phyloP scores from a whole-genome alignment of 1,139 yeast genomes.

The Scheffersomyces lignicola region DNA sequence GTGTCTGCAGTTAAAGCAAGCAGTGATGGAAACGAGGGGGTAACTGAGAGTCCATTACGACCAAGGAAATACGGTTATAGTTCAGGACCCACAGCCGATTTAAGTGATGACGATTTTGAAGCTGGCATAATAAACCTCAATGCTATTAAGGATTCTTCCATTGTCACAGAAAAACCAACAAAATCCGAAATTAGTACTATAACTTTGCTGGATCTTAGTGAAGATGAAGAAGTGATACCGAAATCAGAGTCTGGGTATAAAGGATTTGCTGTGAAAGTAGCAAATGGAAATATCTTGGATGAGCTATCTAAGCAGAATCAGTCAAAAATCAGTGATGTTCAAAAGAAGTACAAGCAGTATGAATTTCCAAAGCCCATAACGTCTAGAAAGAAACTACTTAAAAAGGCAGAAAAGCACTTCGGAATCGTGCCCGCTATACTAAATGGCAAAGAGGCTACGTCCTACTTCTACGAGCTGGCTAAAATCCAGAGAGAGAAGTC shows the following conservation, averaged over 20 bases:
- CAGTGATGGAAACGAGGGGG: constrained; percentile 4
- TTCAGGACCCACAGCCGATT: not conserved
- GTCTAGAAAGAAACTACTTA: constrained; percentile 23
- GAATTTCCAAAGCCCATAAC: constrained; percentile 27
- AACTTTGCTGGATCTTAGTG: constrained; percentile 9
- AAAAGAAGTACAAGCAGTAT: constrained; percentile 20
- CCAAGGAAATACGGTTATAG: not conserved
- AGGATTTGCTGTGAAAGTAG: not conserved
- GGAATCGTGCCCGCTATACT: constrained; percentile 42
- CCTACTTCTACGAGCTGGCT: constrained; percentile 53
- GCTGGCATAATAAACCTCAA: constrained; percentile 1
- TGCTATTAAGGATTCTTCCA: not conserved
- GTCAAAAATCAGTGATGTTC: constrained; percentile 15
- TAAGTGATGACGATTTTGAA: constrained; percentile 3
- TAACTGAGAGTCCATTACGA: constrained; percentile 8
- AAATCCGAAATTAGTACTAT: not conserved
- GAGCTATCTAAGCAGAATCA: constrained; percentile 13
- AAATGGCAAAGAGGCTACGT: constrained; percentile 36
- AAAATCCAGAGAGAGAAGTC: constrained; percentile 36
- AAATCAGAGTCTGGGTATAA: not conserved
- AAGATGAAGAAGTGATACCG: constrained; percentile 14
- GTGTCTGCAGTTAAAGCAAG: not conserved
- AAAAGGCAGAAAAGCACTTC: constrained; percentile 29
- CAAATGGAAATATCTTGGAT: constrained; percentile 2
- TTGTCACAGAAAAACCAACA: not conserved